Percentiles rank a stretch among this genome's conserved stretches.
Evolutionary conservation across 345 rosid genomes (phyloP).

Genomic region (Aurinia saxatilis): DNA sequence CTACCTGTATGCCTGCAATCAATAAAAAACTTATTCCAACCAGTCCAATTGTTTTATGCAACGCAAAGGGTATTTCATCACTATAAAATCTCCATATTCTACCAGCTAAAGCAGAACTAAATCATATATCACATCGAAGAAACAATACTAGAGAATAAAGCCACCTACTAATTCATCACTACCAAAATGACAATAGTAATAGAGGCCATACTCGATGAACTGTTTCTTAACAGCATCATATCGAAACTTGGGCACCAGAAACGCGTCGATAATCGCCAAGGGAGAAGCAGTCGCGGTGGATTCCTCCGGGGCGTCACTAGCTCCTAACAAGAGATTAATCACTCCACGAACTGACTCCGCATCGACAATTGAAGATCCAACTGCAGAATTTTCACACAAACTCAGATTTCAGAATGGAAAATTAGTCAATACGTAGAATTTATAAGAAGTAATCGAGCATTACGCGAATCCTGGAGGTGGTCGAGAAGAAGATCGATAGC

Average conservation of each 20-base stretch:
- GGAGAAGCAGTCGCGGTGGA: conserved; percentile 30
- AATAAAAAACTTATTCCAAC: not conserved
- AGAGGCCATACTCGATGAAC: conserved; percentile 50
- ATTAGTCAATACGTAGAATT: not conserved
- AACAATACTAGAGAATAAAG: not conserved
- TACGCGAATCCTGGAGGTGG: conserved; percentile 51
- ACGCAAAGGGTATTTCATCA: too few species aligned
- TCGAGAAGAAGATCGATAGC: conserved; percentile 82
- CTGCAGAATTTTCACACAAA: conserved; percentile 28
- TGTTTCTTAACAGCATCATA: conserved; percentile 72
- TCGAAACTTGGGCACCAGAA: conserved; percentile 66
- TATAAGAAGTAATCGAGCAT: not conserved
- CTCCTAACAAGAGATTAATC: conserved; percentile 49
- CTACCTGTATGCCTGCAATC: conserved; percentile 46
- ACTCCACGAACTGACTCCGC: conserved; percentile 54
- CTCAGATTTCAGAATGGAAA: not conserved
- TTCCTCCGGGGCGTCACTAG: conserved; percentile 60
- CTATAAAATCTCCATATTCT: not conserved
- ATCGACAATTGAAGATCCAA: conserved; percentile 60
- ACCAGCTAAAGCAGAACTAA: too few species aligned
- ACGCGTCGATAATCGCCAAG: conserved; percentile 61
- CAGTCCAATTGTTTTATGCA: not conserved
- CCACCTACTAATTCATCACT: not conserved
- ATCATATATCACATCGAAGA: not conserved
- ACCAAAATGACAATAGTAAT: not conserved